phyloP scores from a whole-genome alignment of 805 yeast genomes.

The Zygosaccharomyces bisporus region DNA sequence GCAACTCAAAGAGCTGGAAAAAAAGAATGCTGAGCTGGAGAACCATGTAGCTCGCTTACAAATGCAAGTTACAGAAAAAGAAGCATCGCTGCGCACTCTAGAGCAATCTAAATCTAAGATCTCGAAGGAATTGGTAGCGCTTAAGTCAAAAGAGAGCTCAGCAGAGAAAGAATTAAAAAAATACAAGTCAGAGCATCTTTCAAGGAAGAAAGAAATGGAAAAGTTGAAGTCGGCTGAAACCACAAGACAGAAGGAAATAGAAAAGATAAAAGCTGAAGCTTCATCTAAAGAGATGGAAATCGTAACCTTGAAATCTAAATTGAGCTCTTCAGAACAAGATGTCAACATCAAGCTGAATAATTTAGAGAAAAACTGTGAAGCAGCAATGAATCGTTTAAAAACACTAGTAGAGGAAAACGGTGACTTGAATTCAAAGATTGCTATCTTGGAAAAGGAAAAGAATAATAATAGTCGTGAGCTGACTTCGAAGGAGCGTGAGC shows the following conservation, averaged over 20 bases:
- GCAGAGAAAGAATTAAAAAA: slow-evolving; percentile 19
- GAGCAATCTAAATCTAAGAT: slow-evolving; percentile 25
- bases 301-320: slow-evolving; percentile 29
- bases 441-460: slow-evolving; percentile 37
- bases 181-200: slow-evolving; percentile 27
- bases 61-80: slow-evolving; percentile 49
- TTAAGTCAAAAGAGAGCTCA: slow-evolving; percentile 9
- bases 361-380: slow-evolving; percentile 33
- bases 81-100: slow-evolving; percentile 40
- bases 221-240: slow-evolving; percentile 15
- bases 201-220: slow-evolving; percentile 30
- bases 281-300: slow-evolving; percentile 37
- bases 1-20: slow-evolving; percentile 43
- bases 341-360: slow-evolving; percentile 38
- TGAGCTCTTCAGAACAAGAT: slow-evolving; percentile 32
- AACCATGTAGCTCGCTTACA: slow-evolving; percentile 54
- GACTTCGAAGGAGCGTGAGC: slow-evolving; percentile 37
- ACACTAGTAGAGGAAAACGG: slow-evolving; percentile 44
- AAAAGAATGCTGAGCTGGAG: slow-evolving; percentile 47
- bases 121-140: neutral
- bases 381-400: slow-evolving; percentile 39
- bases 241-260: slow-evolving; percentile 17
- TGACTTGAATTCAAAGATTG: slow-evolving; percentile 40
- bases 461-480: slow-evolving; percentile 37
- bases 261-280: slow-evolving; percentile 10